These are phyloP conservation scores for Macrocybe gigantea DNA, from an alignment of 768 basidiomycete genomes.

Conservation along the genomic window DNA sequence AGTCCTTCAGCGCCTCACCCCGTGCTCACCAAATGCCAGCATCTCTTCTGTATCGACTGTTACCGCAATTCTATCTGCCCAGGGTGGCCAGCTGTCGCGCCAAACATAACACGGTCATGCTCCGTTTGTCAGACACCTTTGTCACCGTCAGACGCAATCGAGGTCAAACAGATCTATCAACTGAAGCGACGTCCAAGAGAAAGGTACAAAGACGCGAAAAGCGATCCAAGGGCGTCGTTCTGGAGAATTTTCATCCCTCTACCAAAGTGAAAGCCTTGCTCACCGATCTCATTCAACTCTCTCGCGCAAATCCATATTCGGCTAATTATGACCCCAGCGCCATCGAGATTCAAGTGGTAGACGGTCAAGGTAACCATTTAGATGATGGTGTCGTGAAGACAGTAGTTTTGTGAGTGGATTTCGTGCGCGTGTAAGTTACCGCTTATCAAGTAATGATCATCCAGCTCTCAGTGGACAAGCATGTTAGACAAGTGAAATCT, in stretches of 20 bases:
- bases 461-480: constrained; percentile 88
- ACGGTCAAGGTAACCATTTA: constrained; percentile 62
- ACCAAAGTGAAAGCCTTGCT: constrained; percentile 88
- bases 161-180: constrained; percentile 60
- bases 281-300: constrained; percentile 74
- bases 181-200: constrained; percentile 49
- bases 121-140: constrained; percentile 73
- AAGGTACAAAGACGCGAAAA: constrained; percentile 63
- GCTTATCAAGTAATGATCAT: constrained; percentile 9
- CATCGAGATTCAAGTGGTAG: constrained; percentile 72
- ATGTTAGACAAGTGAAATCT: constrained; percentile 82
- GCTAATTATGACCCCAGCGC: constrained; percentile 76
- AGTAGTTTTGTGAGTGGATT: constrained; percentile 83
- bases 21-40: constrained; percentile 88
- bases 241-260: constrained; percentile 65
- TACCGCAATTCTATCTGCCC: constrained; percentile 77
- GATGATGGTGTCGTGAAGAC: constrained; percentile 80
- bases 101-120: constrained; percentile 59
- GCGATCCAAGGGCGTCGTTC: constrained; percentile 43
- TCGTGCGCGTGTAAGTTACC: constrained; percentile 6
- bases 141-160: constrained; percentile 69
- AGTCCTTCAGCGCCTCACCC: constrained; percentile 63
- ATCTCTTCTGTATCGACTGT: constrained; percentile 85
- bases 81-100: constrained; percentile 69
- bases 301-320: constrained; percentile 81